These are phyloP conservation scores for Neurospora sp. DNA, from an alignment of 495 filamentous ascomycete genomes.

Conservation along the genomic window DNA sequence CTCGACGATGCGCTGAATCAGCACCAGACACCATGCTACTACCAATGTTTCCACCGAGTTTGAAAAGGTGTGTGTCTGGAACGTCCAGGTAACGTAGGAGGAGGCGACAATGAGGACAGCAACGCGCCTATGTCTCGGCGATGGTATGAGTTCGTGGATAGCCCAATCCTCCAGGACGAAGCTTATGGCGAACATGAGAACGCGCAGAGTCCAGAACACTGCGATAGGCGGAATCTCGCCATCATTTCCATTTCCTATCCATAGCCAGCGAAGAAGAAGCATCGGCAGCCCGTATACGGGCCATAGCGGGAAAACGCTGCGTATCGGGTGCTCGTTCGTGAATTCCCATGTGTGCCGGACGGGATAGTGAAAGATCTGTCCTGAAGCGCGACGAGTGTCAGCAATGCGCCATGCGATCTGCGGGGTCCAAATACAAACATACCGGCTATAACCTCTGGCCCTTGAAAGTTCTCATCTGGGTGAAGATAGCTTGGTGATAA, in stretches of 20 bases:
- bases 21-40: conserved; percentile 82
- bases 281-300: conserved; percentile 85
- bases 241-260: conserved; percentile 48
- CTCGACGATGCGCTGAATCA: conserved; percentile 73
- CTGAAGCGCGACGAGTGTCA: conserved; percentile 33
- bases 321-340: conserved; percentile 70
- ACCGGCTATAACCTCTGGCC: conserved; percentile 95
- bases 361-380: conserved; percentile 80
- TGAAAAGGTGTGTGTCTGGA: conserved; percentile 97
- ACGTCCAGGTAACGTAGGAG: conserved; percentile 97
- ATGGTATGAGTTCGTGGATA: conserved; percentile 76
- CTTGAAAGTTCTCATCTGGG: conserved; percentile 97
- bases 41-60: conserved; percentile 91
- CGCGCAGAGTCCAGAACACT: conserved; percentile 79
- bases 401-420: not conserved
- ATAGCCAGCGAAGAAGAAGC: conserved; percentile 81
- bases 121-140: conserved; percentile 56
- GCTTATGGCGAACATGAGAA: conserved; percentile 83
- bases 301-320: conserved; percentile 95
- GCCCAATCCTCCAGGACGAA: conserved; percentile 98
- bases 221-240: conserved; percentile 55
- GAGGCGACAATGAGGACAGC: conserved; percentile 79
- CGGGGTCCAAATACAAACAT: conserved; percentile 23
- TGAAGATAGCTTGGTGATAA: conserved; percentile 92
- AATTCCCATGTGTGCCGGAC: conserved; percentile 91